Base-by-base conservation (phyloP, 2,329 filamentous ascomycete genomes). In the Aspergillus fructus region DNA sequence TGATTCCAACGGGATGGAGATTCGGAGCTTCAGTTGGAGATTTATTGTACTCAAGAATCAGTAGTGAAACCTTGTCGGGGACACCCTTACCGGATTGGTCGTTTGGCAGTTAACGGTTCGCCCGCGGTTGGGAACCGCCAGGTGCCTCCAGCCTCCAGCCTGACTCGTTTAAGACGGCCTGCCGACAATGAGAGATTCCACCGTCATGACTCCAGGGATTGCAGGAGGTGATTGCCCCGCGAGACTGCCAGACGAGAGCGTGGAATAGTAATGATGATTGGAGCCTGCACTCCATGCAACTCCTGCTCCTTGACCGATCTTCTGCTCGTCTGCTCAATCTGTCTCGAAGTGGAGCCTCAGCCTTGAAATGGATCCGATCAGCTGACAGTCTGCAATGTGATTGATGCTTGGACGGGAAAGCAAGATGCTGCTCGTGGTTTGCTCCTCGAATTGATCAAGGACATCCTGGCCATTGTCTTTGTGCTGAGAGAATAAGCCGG, bases 81-180 rank as follows among this genome's bases (percentile, higher is more conserved):
- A 17, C 27, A 30, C 9, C 53, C 27, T 49, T 43, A 55, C 46
- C 53, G 24, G 30, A 39, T 56, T 48, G 50, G 52, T 53, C 45
- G 27, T 30, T 53, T 62, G 60, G 58, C 60, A 62, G 53, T 53
- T 60, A 62, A 62, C 60, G 60, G 60, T 37, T n/a, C 12, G 12
- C 34, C 34, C 12, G 34, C 34, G 34, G 34, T 37, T 37, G 5
- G 34, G 13, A 6, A 6, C 15, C 21, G 21, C 21, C 21, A 21
- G 21, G 21, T 37, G 34, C 12, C 34, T 13, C 5, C 19, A 19
- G 19, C 19, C 19, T 13, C 34, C 34, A n/a, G 34, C 12, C 15
- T n/a, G 34, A 39, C 21, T 19, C 19, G 19, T 15, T 42, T 42
- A 24, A 30, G 37, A 21, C 27, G 19, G 27, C 17, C n/a, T 19